Evolutionary conservation across 1,284 basidiomycete genomes (phyloP), one percentile per base, ranked within the genome.

Genomic region (Sanghuangporus sanghuang): DNA sequence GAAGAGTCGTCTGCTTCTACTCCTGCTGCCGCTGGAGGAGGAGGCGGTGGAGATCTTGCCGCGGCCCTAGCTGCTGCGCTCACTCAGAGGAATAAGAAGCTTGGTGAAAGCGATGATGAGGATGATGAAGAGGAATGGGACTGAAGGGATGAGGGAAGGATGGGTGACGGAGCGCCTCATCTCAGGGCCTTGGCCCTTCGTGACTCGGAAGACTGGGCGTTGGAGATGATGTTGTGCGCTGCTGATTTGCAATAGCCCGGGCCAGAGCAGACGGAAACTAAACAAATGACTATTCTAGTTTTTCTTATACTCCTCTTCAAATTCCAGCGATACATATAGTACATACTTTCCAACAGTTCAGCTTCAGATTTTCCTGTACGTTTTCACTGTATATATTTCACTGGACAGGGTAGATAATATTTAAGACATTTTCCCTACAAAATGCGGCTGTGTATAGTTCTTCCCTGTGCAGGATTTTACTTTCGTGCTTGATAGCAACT

Each of bases 91-190:
- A 98, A 95, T 75, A 94, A 92, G 74, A 90, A 94, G 71, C 81
- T 98, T 73, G 95, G 92, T 4, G 93, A 95, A 68, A 92, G 87
- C 68, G 93, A 95, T 69, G 93, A 95, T 2, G 94, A 97, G 48
- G 94, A 95, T 11, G 92, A 92, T 6, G 92, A 92, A 42, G 92
- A 93, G 50, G 92, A 92, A 61, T 95, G 92, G 92, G 92, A 93
- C 75, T 87, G 76, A 73, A 35, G 39, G 11, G 32, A 21, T 27
- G 48, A 36, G 38, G 5, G 7, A 38, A 16, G 44, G 44, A 9
- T 27, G 18, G 4, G 27, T 2, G 54, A 56, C 14, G 21, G 16
- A 36, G 9, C 14, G 32, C 11, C 16, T 1, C 44, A 18, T 9
- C 44, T 3, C 16, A 46, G 18, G 18, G 35, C 27, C 9, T 3